These are phyloP conservation scores for Misopates orontium DNA, from an alignment of 257 asterid species.

Conservation along the genomic window DNA sequence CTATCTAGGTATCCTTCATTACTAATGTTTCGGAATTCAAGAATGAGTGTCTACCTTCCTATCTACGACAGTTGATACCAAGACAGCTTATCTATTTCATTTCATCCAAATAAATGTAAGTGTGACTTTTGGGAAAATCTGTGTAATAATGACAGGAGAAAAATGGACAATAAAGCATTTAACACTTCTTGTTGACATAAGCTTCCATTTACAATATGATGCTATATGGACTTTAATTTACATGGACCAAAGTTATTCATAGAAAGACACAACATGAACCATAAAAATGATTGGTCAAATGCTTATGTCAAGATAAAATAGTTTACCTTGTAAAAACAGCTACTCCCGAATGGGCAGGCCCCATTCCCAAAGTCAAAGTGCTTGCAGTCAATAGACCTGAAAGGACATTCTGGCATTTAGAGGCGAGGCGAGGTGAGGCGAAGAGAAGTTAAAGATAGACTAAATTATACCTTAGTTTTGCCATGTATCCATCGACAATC, in stretches of 20 bases:
- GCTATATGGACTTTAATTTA: no score
- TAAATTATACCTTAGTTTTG: constrained; percentile 53
- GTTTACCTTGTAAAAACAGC: constrained; percentile 74
- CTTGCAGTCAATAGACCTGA: constrained; percentile 79
- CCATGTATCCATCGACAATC: constrained; percentile 56
- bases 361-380: constrained; percentile 81
- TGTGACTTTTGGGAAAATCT: no score
- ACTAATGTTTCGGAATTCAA: no score
- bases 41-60: no score
- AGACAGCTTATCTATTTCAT: no score
- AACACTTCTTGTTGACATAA: no score
- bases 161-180: no score
- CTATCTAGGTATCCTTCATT: no score
- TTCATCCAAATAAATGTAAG: no score
- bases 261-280: constrained; percentile 18
- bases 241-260: background rate
- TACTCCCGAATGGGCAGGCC: constrained; percentile 71
- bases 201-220: no score
- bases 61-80: no score
- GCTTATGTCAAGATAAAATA: constrained; percentile 3
- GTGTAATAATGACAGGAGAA: no score
- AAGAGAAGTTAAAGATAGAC: background rate
- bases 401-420: constrained; percentile 25
- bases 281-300: background rate
- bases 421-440: constrained; percentile 6